phyloP scores from a whole-genome alignment of 192 early-diverging fungal species.

The Thoreauomyces humboldtii region DNA sequence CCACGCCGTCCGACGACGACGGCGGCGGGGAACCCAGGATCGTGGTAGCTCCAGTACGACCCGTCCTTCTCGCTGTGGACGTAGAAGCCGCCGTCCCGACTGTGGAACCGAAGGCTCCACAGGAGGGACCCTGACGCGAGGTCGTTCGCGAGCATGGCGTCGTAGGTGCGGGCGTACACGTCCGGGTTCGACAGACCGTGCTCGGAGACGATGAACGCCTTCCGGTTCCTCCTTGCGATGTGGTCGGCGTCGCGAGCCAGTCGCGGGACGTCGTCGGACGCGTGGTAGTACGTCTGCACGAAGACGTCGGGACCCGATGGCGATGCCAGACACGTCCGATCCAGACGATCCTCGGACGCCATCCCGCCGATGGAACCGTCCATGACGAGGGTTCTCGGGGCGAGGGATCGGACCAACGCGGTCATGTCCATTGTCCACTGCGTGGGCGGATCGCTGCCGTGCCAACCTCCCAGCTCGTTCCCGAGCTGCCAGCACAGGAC shows the following conservation, averaged over 20 bases:
- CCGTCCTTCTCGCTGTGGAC: conserved; percentile 29
- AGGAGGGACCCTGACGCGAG: conserved; percentile 35
- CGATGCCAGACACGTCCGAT: not conserved
- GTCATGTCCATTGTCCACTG: conserved; percentile 40
- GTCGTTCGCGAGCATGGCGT: conserved; percentile 7
- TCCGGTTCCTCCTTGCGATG: conserved; percentile 1
- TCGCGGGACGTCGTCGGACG: conserved; percentile 2
- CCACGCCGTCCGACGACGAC: not conserved
- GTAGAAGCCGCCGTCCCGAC: conserved; percentile 44
- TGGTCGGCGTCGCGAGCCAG: conserved; percentile 6
- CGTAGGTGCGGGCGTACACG: conserved; percentile 7
- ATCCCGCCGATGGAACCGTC: conserved; percentile 39
- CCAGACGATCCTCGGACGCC: not conserved
- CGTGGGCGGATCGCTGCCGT: conserved; percentile 21
- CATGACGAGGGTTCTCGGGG: conserved; percentile 29
- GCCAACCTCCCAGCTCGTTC: conserved; percentile 44
- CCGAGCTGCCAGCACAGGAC: conserved; percentile 47
- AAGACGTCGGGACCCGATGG: conserved; percentile 34
- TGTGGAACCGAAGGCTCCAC: conserved; percentile 41
- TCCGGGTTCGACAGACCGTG: conserved; percentile 31
- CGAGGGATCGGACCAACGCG: conserved; percentile 19
- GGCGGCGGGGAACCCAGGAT: conserved; percentile 23
- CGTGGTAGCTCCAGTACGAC: conserved; percentile 25
- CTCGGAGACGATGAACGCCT: conserved; percentile 32
- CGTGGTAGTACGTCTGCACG: conserved; percentile 44